Conservation (phyloP, 1,284 basidiomycete species). For the Apiotrichum gracile region DNA sequence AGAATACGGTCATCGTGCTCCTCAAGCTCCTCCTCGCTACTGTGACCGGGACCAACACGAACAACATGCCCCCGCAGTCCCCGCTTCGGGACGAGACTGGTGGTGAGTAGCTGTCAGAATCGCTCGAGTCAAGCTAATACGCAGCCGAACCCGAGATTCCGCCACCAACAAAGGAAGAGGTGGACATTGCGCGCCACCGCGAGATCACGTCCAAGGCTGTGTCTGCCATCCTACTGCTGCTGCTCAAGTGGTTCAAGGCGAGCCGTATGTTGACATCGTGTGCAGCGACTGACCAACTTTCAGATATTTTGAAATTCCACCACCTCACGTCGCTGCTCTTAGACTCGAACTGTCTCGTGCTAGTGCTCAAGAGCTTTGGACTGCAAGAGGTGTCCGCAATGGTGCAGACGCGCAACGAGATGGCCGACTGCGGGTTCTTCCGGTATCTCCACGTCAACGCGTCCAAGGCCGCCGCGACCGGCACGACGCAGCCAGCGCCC, state of each 20-base stretch:
- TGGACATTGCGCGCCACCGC: conserved; percentile 89
- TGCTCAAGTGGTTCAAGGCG: conserved; percentile 97
- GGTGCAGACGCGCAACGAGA: conserved; percentile 80
- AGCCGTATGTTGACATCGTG: conserved; percentile 69
- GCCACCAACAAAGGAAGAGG: conserved; percentile 82
- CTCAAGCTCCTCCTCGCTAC: conserved; percentile 83
- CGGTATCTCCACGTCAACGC: conserved; percentile 65
- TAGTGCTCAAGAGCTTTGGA: conserved; percentile 97
- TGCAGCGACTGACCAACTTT: background rate
- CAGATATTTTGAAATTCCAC: conserved; percentile 97
- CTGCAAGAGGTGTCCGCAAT: conserved; percentile 80
- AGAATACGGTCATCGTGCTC: conserved; percentile 81
- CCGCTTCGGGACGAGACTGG: conserved; percentile 19
- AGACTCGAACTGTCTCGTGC: conserved; percentile 88
- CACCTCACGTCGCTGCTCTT: conserved; percentile 90
- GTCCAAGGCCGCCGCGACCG: conserved; percentile 52
- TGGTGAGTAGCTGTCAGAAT: conserved; percentile 52
- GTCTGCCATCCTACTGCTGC: conserved; percentile 83
- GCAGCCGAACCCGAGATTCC: conserved; percentile 51
- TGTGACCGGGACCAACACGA: conserved; percentile 63
- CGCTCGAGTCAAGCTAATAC: background rate
- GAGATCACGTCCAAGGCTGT: conserved; percentile 98
- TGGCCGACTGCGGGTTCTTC: conserved; percentile 67
- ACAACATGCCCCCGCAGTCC: background rate
- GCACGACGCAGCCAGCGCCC: background rate